Base-by-base conservation (phyloP, 2,329 filamentous ascomycete genomes). In the Arachnomyces sp. region DNA sequence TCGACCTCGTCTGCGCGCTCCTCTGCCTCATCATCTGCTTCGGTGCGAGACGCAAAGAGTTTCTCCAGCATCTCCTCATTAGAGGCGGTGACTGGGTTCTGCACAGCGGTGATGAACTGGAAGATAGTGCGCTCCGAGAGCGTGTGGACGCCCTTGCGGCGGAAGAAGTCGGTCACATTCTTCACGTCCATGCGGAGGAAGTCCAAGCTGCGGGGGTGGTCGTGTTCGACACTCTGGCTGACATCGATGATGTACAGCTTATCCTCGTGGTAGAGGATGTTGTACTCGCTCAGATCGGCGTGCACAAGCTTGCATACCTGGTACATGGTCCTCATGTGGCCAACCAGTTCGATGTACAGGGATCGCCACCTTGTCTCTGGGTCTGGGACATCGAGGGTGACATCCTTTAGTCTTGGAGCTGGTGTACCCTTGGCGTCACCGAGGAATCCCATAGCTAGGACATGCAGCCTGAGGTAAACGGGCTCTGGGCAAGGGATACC, bases 171-270 rank as follows among this genome's bases (percentile, higher is more conserved):
- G 15, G 80, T 83, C 1, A 94, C 79, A 57, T 98, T 98, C 72
- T 95, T 96, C 64, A 98, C 88, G 58, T 98, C 92, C 89, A 95
- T 96, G 28, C 92, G 81, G 53, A 98, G 65, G 58, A 98, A 98
- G 59, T 96, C 90, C 20, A 94, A 73, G 2, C 85, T 90, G 43
- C 86, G 77, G 0, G 92, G 92, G 61, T 98, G 92, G 53, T 96
- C 90, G 51, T 93, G 89, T 68, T 96, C 93, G 14, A 98, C 92
- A 57, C 84, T 92, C 67, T 98, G 92, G 41, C 87, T 94, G 32
- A 98, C 92, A 64, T 98, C 92, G 61, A 98, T 98, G 55, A 98
- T 83, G 71, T 86, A 94, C 1, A 95, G 77, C 53, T 77, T 79
- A 43, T 77, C 72, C 42, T 87, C 74, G 68, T 95, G 76, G 68